Conservation (phyloP, 345 rosid genomes). For the Hibiscus tridactylites region DNA sequence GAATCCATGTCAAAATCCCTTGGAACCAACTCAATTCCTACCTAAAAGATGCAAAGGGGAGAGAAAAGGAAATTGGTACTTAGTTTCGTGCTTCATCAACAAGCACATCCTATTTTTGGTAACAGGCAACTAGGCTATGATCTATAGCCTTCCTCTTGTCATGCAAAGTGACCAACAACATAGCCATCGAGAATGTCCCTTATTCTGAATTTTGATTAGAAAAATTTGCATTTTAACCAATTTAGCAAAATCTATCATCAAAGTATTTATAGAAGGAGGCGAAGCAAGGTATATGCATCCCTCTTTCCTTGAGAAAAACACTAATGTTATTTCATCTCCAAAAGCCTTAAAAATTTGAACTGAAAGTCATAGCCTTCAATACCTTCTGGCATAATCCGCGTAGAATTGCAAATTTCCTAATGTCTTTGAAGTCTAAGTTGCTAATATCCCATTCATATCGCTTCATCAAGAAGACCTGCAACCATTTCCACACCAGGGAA, state of each 20-base stretch:
- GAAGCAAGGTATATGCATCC: neutral
- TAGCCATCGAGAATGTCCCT: neutral
- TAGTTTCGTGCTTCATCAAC: conserved; percentile 7
- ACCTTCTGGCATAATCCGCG: conserved; percentile 99
- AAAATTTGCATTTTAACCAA: neutral
- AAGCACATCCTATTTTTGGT: neutral
- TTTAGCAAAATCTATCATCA: neutral
- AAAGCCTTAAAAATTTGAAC: neutral
- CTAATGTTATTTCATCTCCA: conserved; percentile 2
- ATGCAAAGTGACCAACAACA: neutral
- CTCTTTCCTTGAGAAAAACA: neutral
- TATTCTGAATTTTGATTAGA: neutral
- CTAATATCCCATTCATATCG: conserved; percentile 86
- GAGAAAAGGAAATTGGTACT: neutral
- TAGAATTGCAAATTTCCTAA: conserved; percentile 83
- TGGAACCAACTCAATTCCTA: conserved; percentile 91
- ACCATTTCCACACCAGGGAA: conserved; percentile 81
- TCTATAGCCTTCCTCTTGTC: neutral
- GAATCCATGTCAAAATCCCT: conserved; percentile 98
- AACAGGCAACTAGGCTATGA: neutral
- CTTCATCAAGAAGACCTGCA: conserved; percentile 75
- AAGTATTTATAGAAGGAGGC: neutral
- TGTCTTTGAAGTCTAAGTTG: conserved; percentile 67
- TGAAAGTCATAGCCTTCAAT: conserved; percentile 5
- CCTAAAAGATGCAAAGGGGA: conserved; percentile 31